Evolutionary conservation across 169 alveolate species (phyloP).

Genomic region (Cryptosporidium baileyi): DNA sequence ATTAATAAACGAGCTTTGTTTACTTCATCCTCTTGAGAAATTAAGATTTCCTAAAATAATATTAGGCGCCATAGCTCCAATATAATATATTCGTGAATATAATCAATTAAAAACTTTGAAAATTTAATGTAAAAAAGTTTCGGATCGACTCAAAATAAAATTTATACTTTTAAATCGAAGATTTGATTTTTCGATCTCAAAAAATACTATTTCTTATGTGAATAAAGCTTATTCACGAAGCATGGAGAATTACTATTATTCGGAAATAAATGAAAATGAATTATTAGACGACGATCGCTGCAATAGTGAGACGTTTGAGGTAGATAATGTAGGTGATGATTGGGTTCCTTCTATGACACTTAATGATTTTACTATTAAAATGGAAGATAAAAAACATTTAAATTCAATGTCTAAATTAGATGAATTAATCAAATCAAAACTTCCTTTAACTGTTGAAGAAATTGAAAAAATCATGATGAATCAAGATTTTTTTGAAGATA

Average conservation of each 20-base stretch:
- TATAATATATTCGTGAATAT: neutral
- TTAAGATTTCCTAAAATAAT: neutral
- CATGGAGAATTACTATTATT: conserved; percentile 38
- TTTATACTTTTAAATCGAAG: too few relatives aligned
- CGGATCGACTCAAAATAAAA: too few relatives aligned
- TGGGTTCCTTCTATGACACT: conserved; percentile 68
- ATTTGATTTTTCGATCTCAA: too few relatives aligned
- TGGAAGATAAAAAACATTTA: neutral
- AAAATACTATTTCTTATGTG: too few relatives aligned
- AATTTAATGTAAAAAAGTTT: neutral
- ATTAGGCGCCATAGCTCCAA: neutral
- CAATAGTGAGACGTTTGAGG: conserved; percentile 65
- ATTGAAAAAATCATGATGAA: conserved; percentile 38
- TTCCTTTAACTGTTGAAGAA: conserved; percentile 49
- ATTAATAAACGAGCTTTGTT: neutral
- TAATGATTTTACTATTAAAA: conserved; percentile 14
- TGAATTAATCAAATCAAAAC: conserved; percentile 9
- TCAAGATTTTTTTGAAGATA: conserved; percentile 35
- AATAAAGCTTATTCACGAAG: too few relatives aligned
- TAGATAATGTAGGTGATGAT: conserved; percentile 57
- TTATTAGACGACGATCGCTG: conserved; percentile 60
- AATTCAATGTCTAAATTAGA: neutral
- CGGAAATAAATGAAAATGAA: conserved; percentile 38
- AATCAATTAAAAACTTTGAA: neutral
- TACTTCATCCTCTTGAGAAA: neutral